Conservation (phyloP, 2,329 filamentous ascomycete genomes). For the Keithomyces neogunnii region DNA sequence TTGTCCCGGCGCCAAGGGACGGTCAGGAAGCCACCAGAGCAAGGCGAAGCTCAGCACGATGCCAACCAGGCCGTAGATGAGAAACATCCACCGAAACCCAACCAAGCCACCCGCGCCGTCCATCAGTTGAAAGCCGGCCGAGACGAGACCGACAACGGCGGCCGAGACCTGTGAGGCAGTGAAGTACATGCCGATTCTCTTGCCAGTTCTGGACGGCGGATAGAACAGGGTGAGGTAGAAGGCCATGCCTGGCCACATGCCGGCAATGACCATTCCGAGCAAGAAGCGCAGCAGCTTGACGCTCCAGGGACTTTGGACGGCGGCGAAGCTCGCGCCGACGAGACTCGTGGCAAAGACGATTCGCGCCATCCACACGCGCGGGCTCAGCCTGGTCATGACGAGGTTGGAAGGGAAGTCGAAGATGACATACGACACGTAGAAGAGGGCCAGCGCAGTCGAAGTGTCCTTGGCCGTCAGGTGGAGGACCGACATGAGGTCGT, state of each 20-base stretch:
- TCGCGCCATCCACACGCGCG: conserved; percentile 83
- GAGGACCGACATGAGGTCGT: conserved; percentile 68
- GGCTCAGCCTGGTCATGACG: conserved; percentile 77
- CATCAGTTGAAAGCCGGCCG: conserved; percentile 87
- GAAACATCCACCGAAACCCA: conserved; percentile 89
- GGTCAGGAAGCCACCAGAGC: conserved; percentile 86
- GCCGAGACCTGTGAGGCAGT: conserved; percentile 84
- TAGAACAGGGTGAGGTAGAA: conserved; percentile 92
- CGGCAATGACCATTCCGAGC: conserved; percentile 78
- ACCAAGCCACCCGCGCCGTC: conserved; percentile 68
- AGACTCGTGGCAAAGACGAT: conserved; percentile 83
- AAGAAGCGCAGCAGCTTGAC: conserved; percentile 81
- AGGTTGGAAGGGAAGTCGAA: conserved; percentile 87
- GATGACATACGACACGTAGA: conserved; percentile 87
- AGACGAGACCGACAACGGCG: conserved; percentile 81
- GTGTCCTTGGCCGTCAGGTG: conserved; percentile 65
- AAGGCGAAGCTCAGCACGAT: conserved; percentile 63
- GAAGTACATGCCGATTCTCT: conserved; percentile 83
- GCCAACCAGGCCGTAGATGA: conserved; percentile 72
- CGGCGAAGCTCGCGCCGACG: conserved; percentile 76
- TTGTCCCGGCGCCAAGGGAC: conserved; percentile 67
- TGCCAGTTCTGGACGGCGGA: conserved; percentile 75
- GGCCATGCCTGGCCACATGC: conserved; percentile 93
- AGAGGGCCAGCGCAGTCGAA: conserved; percentile 76
- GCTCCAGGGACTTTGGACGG: conserved; percentile 75